phyloP scores from a whole-genome alignment of 2,329 filamentous ascomycete species.

The Metarhizium album region DNA sequence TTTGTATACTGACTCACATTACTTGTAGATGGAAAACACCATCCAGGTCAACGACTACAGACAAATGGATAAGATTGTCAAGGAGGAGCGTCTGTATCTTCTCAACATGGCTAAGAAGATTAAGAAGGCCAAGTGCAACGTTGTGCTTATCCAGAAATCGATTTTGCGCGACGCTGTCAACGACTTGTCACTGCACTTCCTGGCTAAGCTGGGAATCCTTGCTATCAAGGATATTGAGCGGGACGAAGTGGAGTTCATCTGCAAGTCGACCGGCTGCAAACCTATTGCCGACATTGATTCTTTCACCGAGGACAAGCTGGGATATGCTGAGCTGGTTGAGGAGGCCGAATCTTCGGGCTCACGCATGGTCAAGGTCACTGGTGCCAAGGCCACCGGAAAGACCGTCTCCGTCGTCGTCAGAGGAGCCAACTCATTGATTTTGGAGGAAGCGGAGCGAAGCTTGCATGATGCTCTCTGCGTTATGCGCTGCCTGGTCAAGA shows the following conservation, averaged over 20 bases:
- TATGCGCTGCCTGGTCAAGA: conserved; percentile 95
- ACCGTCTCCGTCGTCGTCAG: conserved; percentile 92
- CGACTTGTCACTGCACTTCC: conserved; percentile 92
- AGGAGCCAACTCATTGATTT: conserved; percentile 85
- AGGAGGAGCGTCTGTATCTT: conserved; percentile 96
- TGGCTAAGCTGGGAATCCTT: conserved; percentile 92
- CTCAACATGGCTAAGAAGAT: conserved; percentile 99
- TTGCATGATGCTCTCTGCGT: conserved; percentile 97
- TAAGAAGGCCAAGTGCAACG: conserved; percentile 99
- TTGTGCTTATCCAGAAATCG: conserved; percentile 95
- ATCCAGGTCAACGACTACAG: conserved; percentile 99
- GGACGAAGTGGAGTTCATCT: conserved; percentile 98
- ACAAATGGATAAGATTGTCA: conserved; percentile 99
- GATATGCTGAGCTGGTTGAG: conserved; percentile 85
- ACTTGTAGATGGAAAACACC: conserved; percentile 85
- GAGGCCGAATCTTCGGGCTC: conserved; percentile 81
- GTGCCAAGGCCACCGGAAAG: conserved; percentile 72
- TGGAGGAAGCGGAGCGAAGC: conserved; percentile 94
- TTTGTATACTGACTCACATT: conserved; percentile 13
- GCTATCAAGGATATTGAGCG: conserved; percentile 97
- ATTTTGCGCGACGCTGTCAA: conserved; percentile 97
- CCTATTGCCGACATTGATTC: conserved; percentile 97
- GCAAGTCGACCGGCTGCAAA: conserved; percentile 98
- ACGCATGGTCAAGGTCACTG: conserved; percentile 89
- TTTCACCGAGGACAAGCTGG: conserved; percentile 97